These are phyloP conservation scores for Ceratocystiopsis brevicomis DNA, from an alignment of 2,329 filamentous ascomycete species.

Conservation along the genomic window DNA sequence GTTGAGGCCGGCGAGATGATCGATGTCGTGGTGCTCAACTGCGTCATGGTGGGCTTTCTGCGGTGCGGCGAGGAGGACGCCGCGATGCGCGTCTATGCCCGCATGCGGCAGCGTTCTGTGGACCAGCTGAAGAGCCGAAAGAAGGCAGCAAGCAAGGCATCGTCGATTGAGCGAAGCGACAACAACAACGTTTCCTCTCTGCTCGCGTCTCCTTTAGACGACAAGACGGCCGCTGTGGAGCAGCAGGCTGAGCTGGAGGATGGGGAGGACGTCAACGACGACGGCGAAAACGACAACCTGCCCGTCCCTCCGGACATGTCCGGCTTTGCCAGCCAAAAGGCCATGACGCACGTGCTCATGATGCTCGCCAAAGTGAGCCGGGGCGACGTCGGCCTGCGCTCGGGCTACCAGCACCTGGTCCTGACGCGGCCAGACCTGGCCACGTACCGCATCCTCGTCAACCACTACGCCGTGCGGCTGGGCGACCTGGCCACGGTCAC, in stretches of 20 bases:
- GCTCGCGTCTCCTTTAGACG: no score
- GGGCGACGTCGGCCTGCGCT: conserved; percentile 33
- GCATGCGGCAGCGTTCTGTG: conserved; percentile 52
- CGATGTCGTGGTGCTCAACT: conserved; percentile 73
- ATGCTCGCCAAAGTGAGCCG: conserved; percentile 37
- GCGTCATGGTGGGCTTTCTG: conserved; percentile 62
- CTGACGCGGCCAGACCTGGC: conserved; percentile 54
- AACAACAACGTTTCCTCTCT: not conserved
- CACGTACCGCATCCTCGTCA: conserved; percentile 65
- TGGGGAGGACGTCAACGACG: no score
- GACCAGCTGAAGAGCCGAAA: not conserved
- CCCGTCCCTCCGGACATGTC: not conserved
- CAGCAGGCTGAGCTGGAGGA: no score
- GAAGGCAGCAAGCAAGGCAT: not conserved
- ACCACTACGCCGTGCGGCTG: conserved; percentile 47
- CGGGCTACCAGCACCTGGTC: conserved; percentile 38
- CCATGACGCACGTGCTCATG: conserved; percentile 35
- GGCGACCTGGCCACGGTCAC: conserved; percentile 57
- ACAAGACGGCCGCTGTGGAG: not conserved
- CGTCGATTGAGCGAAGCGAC: not conserved
- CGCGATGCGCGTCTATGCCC: conserved; percentile 62
- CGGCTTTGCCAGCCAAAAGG: conserved; percentile 27
- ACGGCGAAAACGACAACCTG: not conserved
- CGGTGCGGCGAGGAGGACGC: conserved; percentile 55
- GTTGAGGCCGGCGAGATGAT: conserved; percentile 75